phyloP scores from a whole-genome alignment of 1,284 basidiomycete genomes.

The Mycosarcoma mackinlayi region DNA sequence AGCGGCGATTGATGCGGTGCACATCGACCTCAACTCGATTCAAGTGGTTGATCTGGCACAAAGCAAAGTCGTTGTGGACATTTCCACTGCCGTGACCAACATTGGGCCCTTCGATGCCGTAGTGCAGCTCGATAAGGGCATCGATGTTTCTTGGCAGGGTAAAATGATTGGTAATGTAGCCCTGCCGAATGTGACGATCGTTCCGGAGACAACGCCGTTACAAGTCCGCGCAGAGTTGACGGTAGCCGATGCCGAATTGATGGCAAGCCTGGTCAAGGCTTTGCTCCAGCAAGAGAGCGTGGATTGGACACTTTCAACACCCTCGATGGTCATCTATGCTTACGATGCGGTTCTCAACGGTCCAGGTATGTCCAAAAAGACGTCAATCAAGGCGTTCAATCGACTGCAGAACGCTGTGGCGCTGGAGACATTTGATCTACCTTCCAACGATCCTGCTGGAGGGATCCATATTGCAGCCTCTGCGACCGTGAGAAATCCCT shows the following conservation, averaged over 20 bases:
- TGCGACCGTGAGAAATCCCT: constrained; percentile 77
- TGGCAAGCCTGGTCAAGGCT: constrained; percentile 77
- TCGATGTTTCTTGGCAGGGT: constrained; percentile 76
- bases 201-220: constrained; percentile 74
- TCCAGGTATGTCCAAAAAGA: constrained; percentile 74
- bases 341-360: constrained; percentile 71
- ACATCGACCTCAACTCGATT: constrained; percentile 67
- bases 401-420: constrained; percentile 75
- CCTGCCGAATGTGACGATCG: constrained; percentile 72
- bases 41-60: constrained; percentile 67
- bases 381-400: constrained; percentile 79
- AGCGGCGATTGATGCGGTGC: constrained; percentile 75
- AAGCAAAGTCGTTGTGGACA: constrained; percentile 74
- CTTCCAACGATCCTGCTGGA: constrained; percentile 77
- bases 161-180: constrained; percentile 74
- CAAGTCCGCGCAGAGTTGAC: constrained; percentile 74
- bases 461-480: constrained; percentile 78
- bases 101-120: constrained; percentile 81
- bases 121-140: constrained; percentile 76
- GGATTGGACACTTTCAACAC: constrained; percentile 78
- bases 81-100: constrained; percentile 76
- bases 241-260: constrained; percentile 74
- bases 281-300: constrained; percentile 77
- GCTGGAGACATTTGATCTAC: constrained; percentile 78
- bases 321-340: constrained; percentile 74